These are phyloP conservation scores for Chytriomyces hyalinus DNA, from an alignment of 192 early-diverging fungal species.

Conservation along the genomic window DNA sequence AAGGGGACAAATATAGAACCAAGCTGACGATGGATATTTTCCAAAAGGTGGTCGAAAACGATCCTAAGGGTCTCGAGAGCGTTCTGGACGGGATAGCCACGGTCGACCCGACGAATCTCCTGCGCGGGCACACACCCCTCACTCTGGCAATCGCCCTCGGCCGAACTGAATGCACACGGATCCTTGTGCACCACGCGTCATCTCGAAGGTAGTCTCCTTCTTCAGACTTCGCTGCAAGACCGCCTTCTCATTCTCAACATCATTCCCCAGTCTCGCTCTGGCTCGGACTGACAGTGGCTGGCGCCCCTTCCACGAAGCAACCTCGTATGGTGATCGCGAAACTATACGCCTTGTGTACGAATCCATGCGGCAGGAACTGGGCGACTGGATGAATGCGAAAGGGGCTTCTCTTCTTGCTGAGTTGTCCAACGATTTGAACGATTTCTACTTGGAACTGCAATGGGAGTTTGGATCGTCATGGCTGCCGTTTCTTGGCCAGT, in stretches of 20 bases:
- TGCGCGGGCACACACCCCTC: slow-evolving; percentile 55
- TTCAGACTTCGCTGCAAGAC: too few relatives aligned
- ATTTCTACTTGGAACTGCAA: slow-evolving; percentile 56
- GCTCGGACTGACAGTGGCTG: slow-evolving; percentile 51
- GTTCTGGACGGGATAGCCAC: too few relatives aligned
- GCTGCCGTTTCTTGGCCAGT: slow-evolving; percentile 53
- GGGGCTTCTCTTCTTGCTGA: slow-evolving; percentile 28
- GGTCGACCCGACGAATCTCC: background rate
- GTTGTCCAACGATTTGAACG: slow-evolving; percentile 39
- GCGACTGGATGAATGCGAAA: slow-evolving; percentile 9
- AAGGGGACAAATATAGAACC: too few relatives aligned
- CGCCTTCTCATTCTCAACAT: too few relatives aligned
- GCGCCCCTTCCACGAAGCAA: slow-evolving; percentile 61
- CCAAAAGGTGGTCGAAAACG: too few relatives aligned
- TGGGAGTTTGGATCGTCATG: slow-evolving; percentile 49
- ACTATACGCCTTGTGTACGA: slow-evolving; percentile 39
- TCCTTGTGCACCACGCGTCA: slow-evolving; percentile 43
- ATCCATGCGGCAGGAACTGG: slow-evolving; percentile 31
- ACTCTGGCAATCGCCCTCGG: slow-evolving; percentile 54
- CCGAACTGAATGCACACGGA: slow-evolving; percentile 36
- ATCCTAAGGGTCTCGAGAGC: too few relatives aligned
- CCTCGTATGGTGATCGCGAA: slow-evolving; percentile 51
- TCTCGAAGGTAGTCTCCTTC: background rate
- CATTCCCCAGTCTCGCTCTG: slow-evolving; percentile 31
- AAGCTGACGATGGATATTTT: too few relatives aligned